Evolutionary conservation across 2,329 filamentous ascomycete species (phyloP).

Genomic region (Ophiostoma sp.): DNA sequence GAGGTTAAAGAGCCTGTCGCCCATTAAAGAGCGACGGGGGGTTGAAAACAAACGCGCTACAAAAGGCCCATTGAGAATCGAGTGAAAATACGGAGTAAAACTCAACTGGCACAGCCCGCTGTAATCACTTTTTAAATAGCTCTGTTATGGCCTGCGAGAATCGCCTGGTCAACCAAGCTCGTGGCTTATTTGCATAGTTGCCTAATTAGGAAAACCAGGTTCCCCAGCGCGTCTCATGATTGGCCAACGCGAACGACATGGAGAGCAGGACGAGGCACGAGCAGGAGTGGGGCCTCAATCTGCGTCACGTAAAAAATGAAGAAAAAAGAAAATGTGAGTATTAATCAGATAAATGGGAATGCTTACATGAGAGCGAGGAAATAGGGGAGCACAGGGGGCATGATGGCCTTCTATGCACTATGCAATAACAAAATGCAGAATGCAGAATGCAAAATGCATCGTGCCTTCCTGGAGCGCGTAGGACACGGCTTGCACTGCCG

Average conservation of each 20-base stretch:
- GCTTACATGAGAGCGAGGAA: conserved; percentile 7
- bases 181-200: conserved; percentile 26
- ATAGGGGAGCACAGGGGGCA: neutral
- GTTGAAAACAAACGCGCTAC: conserved; percentile 25
- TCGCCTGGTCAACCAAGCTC: conserved; percentile 25
- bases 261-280: conserved; percentile 24
- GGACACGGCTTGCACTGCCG: neutral
- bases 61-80: neutral
- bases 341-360: conserved; percentile 1
- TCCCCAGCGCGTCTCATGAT: conserved; percentile 26
- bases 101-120: neutral
- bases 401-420: neutral
- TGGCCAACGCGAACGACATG: conserved; percentile 25
- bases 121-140: conserved; percentile 7
- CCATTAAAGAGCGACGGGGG: conserved; percentile 19
- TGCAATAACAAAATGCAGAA: neutral
- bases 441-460: neutral
- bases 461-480: neutral
- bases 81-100: neutral
- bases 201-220: conserved; percentile 24
- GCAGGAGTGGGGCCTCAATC: conserved; percentile 20
- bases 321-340: neutral
- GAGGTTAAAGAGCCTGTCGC: neutral
- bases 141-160: conserved; percentile 15
- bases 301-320: conserved; percentile 23